Evolutionary conservation across 164 flowering plant genomes (phyloP).

Genomic region (Akebia trifoliata): DNA sequence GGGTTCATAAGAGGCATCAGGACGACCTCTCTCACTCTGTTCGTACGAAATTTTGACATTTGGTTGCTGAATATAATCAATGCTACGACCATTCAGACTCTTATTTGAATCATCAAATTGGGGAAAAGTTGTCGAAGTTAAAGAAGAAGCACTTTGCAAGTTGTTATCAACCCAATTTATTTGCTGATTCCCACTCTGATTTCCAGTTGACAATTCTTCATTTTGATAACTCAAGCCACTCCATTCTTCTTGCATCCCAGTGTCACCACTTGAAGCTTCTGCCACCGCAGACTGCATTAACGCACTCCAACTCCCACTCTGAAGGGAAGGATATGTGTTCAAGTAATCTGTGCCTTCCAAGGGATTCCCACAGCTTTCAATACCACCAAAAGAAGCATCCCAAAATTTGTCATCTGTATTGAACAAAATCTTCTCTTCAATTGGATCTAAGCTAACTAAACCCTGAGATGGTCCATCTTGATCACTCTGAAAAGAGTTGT

Average conservation of each 20-base stretch:
- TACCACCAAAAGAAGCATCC: constrained; percentile 41
- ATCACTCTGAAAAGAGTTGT: constrained; percentile 37
- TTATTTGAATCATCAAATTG: constrained; percentile 27
- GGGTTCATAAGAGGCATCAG: constrained; percentile 27
- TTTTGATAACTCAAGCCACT: constrained; percentile 69
- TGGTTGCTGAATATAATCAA: constrained; percentile 32
- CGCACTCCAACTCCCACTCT: constrained; percentile 93
- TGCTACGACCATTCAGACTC: constrained; percentile 21
- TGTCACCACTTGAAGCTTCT: constrained; percentile 73
- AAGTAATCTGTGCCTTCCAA: constrained; percentile 31
- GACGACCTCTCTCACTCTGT: constrained; percentile 21
- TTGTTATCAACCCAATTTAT: constrained; percentile 39
- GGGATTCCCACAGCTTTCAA: constrained; percentile 34
- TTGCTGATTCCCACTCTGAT: constrained; percentile 46
- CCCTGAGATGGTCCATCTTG: constrained; percentile 37
- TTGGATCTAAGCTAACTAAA: constrained; percentile 50
- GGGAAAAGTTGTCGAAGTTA: constrained; percentile 32
- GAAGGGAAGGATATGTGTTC: constrained; percentile 47
- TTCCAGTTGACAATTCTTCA: constrained; percentile 43
- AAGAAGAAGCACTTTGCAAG: constrained; percentile 36
- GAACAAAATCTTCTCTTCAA: constrained; percentile 64
- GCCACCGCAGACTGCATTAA: constrained; percentile 95
- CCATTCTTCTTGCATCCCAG: constrained; percentile 73
- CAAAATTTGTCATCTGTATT: constrained; percentile 49
- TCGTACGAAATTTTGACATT: constrained; percentile 20